Evolutionary conservation across 139 green algal species (phyloP).

Genomic region (Chlamydomonas sp.): DNA sequence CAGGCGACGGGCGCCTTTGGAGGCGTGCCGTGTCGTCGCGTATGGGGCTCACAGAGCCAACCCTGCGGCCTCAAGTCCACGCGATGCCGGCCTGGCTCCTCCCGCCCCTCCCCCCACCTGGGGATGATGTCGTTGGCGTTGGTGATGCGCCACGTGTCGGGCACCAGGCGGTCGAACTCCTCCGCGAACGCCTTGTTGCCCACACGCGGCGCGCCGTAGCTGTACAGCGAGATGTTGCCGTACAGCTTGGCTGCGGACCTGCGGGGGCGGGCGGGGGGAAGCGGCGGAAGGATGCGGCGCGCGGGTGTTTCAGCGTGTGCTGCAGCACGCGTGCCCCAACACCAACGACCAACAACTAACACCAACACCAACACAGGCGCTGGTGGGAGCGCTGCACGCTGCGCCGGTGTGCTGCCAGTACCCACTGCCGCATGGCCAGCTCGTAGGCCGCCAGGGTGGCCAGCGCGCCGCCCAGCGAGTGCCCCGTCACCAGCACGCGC

Average conservation of each 20-base stretch:
- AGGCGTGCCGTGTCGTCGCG: too few species aligned
- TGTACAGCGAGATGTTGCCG: conserved; percentile 70
- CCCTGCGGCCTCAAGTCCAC: not conserved
- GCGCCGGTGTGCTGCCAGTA: not conserved
- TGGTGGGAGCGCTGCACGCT: not conserved
- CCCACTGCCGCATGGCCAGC: conserved; percentile 57
- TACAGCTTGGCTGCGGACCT: conserved; percentile 19
- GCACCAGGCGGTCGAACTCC: conserved; percentile 68
- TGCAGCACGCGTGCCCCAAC: not conserved
- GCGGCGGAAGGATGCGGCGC: not conserved
- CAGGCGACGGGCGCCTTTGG: too few species aligned
- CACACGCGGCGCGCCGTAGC: conserved; percentile 83
- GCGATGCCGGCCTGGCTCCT: too few species aligned
- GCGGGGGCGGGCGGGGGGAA: not conserved
- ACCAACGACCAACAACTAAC: not conserved
- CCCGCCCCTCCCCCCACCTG: conserved; percentile 18
- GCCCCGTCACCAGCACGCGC: conserved; percentile 73
- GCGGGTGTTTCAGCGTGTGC: not conserved
- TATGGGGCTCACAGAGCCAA: not conserved
- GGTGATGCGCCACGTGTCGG: conserved; percentile 74
- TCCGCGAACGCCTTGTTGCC: conserved; percentile 80
- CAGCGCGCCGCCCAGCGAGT: conserved; percentile 88
- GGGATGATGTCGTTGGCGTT: conserved; percentile 77
- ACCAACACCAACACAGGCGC: not conserved
- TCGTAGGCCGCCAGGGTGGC: conserved; percentile 86